Percentiles rank a stretch among this genome's conserved stretches.
phyloP scores from a whole-genome alignment of 768 basidiomycete genomes.

The Boletus sp. region DNA sequence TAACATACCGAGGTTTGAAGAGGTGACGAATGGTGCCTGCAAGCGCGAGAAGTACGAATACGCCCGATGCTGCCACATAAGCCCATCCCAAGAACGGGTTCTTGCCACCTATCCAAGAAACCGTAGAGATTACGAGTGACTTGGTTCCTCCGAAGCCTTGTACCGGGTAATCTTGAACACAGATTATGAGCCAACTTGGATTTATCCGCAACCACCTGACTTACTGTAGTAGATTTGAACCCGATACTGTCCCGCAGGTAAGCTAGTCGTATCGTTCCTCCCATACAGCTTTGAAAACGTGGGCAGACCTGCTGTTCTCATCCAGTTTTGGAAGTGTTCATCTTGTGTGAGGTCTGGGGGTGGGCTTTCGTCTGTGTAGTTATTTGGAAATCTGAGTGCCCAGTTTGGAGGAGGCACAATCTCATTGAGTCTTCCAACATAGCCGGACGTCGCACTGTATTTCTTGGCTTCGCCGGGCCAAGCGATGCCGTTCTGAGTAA shows the following conservation, averaged over 20 bases:
- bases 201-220: background rate
- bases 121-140: slow-evolving; percentile 93
- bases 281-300: slow-evolving; percentile 96
- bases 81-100: slow-evolving; percentile 99
- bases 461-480: slow-evolving; percentile 95
- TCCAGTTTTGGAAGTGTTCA: slow-evolving; percentile 99
- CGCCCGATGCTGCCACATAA: slow-evolving; percentile 82
- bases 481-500: slow-evolving; percentile 80
- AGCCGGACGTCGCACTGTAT: slow-evolving; percentile 60
- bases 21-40: slow-evolving; percentile 89
- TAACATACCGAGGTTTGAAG: slow-evolving; percentile 79
- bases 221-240: slow-evolving; percentile 79
- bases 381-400: slow-evolving; percentile 65
- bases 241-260: slow-evolving; percentile 72
- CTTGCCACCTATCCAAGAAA: slow-evolving; percentile 98
- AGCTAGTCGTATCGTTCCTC: slow-evolving; percentile 74
- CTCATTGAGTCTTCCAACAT: slow-evolving; percentile 49
- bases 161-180: slow-evolving; percentile 84
- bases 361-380: slow-evolving; percentile 60
- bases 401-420: slow-evolving; percentile 96
- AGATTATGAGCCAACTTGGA: slow-evolving; percentile 2
- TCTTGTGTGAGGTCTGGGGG: slow-evolving; percentile 73
- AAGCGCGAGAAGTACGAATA: slow-evolving; percentile 86
- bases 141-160: slow-evolving; percentile 90
- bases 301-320: slow-evolving; percentile 95